phyloP scores from a whole-genome alignment of 129 eudicot genomes.

The Calendula officinalis region DNA sequence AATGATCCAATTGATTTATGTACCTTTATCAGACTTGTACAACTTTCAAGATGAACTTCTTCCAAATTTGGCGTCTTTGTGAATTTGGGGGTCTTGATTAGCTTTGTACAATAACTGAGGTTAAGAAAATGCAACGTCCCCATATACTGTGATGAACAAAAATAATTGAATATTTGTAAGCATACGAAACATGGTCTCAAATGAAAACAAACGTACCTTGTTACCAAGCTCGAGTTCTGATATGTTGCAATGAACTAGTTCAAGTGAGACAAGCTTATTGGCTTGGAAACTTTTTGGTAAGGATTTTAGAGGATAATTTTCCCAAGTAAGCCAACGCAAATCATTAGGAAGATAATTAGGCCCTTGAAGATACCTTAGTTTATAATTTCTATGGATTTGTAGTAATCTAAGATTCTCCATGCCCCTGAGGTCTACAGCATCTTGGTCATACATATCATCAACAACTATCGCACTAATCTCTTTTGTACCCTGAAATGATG shows the following conservation, averaged over 20 bases:
- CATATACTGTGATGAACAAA: constrained; percentile 2
- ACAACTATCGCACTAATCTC: constrained; percentile 14
- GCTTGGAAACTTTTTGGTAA: constrained; percentile 20
- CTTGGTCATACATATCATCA: constrained; percentile 16
- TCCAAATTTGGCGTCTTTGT: constrained; percentile 23
- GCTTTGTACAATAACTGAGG: constrained; percentile 31
- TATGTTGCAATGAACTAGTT: constrained; percentile 10
- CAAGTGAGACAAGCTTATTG: constrained; percentile 25
- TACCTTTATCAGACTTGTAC: constrained; percentile 16
- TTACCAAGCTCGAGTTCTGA: constrained; percentile 6
- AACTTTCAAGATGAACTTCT: constrained; percentile 18
- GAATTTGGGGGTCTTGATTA: constrained; percentile 17
- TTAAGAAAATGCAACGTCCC: constrained; percentile 20
- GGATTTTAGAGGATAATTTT: background rate
- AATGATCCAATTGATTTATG: constrained; percentile 24
- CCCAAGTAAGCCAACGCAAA: constrained; percentile 28
- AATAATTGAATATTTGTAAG: no score
- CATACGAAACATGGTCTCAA: background rate
- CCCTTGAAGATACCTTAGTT: background rate
- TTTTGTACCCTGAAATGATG: constrained; percentile 11
- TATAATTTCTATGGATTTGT: background rate
- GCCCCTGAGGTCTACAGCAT: constrained; percentile 2
- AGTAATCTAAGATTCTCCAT: constrained; percentile 25
- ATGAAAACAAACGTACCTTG: constrained; percentile 14
- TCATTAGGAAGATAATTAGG: constrained; percentile 20